Conservation (phyloP, 2,329 filamentous ascomycete genomes). For the Raffaelea deltoideospora region DNA sequence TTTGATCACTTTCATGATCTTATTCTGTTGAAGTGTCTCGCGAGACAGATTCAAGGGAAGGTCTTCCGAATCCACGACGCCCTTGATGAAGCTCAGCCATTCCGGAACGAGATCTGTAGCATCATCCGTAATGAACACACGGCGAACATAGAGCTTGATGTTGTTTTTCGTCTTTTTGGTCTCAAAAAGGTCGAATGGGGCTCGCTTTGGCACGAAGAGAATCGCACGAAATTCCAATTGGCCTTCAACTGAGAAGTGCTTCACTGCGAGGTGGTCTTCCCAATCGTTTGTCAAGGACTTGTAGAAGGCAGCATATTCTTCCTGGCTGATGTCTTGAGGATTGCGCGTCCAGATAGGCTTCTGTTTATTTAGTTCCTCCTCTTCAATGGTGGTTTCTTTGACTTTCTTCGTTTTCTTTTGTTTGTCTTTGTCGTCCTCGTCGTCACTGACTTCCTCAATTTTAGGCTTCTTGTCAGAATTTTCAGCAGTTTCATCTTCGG, state of each 20-base stretch:
- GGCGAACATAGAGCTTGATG: conserved; percentile 99
- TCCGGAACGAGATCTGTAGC: conserved; percentile 98
- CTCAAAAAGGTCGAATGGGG: conserved; percentile 99
- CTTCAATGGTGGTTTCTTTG: conserved; percentile 97
- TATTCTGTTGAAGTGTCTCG: conserved; percentile 99
- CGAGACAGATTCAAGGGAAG: conserved; percentile 98
- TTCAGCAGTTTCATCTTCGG: conserved; percentile 42
- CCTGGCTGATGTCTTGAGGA: conserved; percentile 81
- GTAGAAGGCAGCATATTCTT: conserved; percentile 99
- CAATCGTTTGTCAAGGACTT: conserved; percentile 99
- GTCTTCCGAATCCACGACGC: conserved; percentile 99
- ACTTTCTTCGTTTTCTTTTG: conserved; percentile 98
- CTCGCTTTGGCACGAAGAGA: conserved; percentile 98
- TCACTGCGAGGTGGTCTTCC: conserved; percentile 98
- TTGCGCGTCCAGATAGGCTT: conserved; percentile 99
- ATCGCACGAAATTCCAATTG: conserved; percentile 99
- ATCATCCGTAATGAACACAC: conserved; percentile 99
- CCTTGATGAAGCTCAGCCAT: conserved; percentile 99
- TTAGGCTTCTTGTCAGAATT: conserved; percentile 85
- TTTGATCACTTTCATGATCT: conserved; percentile 99
- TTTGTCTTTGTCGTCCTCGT: conserved; percentile 75
- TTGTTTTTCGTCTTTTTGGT: conserved; percentile 99
- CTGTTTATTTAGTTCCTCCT: conserved; percentile 99
- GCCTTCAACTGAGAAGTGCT: conserved; percentile 99
- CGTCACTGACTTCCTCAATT: conserved; percentile 82